Base-by-base conservation (phyloP, 1,139 yeast genomes). In the Blastobotrys capitulatus region DNA sequence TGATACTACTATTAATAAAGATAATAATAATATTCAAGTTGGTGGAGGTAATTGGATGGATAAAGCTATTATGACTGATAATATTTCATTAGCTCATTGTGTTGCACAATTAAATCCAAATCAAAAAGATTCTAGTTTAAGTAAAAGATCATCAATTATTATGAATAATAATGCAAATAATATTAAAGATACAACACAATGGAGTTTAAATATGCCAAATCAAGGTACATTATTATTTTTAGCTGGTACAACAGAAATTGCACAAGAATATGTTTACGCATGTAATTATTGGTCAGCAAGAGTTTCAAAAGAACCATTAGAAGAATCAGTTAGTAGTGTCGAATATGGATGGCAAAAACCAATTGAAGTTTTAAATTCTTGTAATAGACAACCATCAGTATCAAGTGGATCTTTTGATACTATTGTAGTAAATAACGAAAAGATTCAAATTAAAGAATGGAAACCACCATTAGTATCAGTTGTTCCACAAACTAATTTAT, bases 221-320 rank as follows among this genome's bases (percentile, higher is more conserved):
- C 67, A 65, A 2, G 56, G 64, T 2, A 61, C 65, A 10, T 57
- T 68, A 9, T 54, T 63, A 6, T 66, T 69, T 54, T 57, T 63
- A 38, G 74, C 95, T 0, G 87, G 88, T 18, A 81, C 88, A 15
- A 66, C 70, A 41, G 86, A 82, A 57, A 77, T 80, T 54, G 94
- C 96, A 0, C 71, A 74, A 45, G 87, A 82, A 61, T 87, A 80
- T 63, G 79, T 86, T 32, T 79, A 83, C 57, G 78, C 92, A 1
- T 83, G 95, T 67, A 88, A 88, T 66, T 88, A 86, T 65, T 88
- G 96, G 96, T 88, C 95, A 1, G 85, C 94, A 2, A 76, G 92
- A 57, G 79, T 84, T 35, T 83, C 95, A 13, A 84, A 89, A 15
- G 82, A 86, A 29, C 96, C 96, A 1, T 65, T 75, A 2, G 67